A percentile compares a stretch with the other conserved stretches of the same genome.
Conservation (phyloP, 305 asterid species). For the Fraxinus sp. region DNA sequence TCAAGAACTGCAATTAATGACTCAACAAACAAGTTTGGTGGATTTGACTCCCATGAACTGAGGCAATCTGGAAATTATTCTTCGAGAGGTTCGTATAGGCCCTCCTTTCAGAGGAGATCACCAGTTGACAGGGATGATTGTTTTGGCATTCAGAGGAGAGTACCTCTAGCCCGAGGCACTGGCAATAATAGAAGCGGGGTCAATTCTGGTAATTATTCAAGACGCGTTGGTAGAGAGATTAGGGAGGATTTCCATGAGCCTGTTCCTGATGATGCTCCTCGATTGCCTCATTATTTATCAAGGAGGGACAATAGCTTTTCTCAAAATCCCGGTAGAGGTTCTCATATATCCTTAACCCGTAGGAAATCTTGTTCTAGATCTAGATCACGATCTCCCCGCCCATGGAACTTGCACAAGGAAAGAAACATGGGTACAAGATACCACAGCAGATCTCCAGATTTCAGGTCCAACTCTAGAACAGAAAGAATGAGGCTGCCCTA, state of each 20-base stretch:
- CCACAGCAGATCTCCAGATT: slow-evolving; percentile 65
- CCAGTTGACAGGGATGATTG: slow-evolving; percentile 51
- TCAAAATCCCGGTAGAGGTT: slow-evolving; percentile 41
- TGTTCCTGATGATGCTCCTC: slow-evolving; percentile 42
- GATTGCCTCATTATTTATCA: slow-evolving; percentile 44
- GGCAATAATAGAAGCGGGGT: slow-evolving; percentile 43
- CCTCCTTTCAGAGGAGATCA: slow-evolving; percentile 49
- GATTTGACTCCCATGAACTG: slow-evolving; percentile 40
- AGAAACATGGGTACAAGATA: slow-evolving; percentile 40
- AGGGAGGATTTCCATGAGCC: slow-evolving; percentile 45
- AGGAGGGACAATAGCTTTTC: slow-evolving; percentile 57
- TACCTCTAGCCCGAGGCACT: slow-evolving; percentile 34
- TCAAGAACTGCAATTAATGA: slow-evolving; percentile 43
- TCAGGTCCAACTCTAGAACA: slow-evolving; percentile 53
- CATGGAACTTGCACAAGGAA: slow-evolving; percentile 63
- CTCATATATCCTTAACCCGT: slow-evolving; percentile 30
- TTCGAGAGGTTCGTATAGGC: slow-evolving; percentile 48
- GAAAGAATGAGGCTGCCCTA: slow-evolving; percentile 53
- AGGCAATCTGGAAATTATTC: slow-evolving; percentile 43
- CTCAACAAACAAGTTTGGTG: slow-evolving; percentile 38
- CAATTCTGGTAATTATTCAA: slow-evolving; percentile 42
- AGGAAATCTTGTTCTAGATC: slow-evolving; percentile 78
- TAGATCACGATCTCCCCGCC: slow-evolving; percentile 70
- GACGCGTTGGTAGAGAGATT: slow-evolving; percentile 41
- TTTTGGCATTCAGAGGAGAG: slow-evolving; percentile 44